Evolutionary conservation across 2,329 filamentous ascomycete genomes (phyloP), one percentile per base, ranked within the genome.

Genomic region (Xylariaceae sp.): DNA sequence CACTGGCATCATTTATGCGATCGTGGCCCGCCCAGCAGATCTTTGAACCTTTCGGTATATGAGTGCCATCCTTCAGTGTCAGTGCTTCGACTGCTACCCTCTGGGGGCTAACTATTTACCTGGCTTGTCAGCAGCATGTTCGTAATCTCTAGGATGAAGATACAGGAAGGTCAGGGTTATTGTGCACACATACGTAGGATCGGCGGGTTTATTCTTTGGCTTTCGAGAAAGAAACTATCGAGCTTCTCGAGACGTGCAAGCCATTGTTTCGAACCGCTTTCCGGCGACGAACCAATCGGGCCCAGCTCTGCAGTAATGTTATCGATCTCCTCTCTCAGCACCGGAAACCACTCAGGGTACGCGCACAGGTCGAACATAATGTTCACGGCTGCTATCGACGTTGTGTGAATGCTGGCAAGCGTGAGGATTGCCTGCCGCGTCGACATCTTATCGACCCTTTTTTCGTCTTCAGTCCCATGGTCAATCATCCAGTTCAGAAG

Each of bases 11-110:
- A 37, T 57, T 54, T 11, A 44, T 16, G 23, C 57, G 54, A 23
- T 55, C 3, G 36, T 45, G 17, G 1, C 36, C 51, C 1, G 63
- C 61, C 33, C 46, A 59, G 14, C 24, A 47, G 29, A 63, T 45
- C 6, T 39, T 29, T 1, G 58, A 23, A 7, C 55, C 61, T 9
- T 46, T 43, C 1, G 61, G 51, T n/a, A 66, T 51, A 19, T 57
- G 17, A 1, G 61, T 65, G 21, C 64, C 64, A 23, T 66, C 64
- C 12, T 65, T 63, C 2, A 63, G 33, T n/a, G 51, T 63, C 8
- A 53, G 16, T 12, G 45, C 6, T 26, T 56, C 37, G 2, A 56
- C 9, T 3, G 61, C 53, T 12, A 58, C 34, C 14, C 53, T 48
- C 34, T 62, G 59, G 12, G 57, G 57, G 21, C 16, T 34, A 39